These are phyloP conservation scores for Vigna radiata DNA, from an alignment of 306 rosid genomes.

Conservation along the genomic window DNA sequence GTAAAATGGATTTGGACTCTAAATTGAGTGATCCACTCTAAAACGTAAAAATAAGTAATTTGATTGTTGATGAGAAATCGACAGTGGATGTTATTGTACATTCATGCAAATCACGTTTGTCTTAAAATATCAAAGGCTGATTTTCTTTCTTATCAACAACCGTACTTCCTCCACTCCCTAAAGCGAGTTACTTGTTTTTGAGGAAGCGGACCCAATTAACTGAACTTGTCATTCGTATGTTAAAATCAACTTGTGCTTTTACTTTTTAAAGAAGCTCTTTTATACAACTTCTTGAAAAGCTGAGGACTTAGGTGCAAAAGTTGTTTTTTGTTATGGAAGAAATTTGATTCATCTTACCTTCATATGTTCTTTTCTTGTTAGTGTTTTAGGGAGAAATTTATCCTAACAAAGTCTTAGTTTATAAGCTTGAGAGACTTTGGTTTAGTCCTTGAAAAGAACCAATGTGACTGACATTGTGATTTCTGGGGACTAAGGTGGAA, in stretches of 20 bases:
- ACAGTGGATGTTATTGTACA: background rate
- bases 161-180: background rate
- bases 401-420: background rate
- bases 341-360: background rate
- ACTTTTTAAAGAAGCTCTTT: background rate
- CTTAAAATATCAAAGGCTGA: background rate
- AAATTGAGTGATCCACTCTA: background rate
- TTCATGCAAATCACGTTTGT: background rate
- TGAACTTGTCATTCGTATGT: background rate
- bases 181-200: background rate
- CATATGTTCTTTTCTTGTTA: background rate
- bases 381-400: background rate
- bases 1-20: background rate
- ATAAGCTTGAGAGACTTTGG: background rate
- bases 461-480: background rate
- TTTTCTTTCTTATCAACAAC: background rate
- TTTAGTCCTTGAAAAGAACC: background rate
- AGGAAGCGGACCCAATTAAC: background rate
- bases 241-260: background rate
- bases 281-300: background rate
- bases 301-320: background rate
- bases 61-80: background rate
- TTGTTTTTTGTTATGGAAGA: background rate
- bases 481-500: background rate
- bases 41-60: background rate